Evolutionary conservation across 345 rosid species (phyloP), one percentile per base, ranked within the genome.

Genomic region (Bruguiera gymnorhiza): DNA sequence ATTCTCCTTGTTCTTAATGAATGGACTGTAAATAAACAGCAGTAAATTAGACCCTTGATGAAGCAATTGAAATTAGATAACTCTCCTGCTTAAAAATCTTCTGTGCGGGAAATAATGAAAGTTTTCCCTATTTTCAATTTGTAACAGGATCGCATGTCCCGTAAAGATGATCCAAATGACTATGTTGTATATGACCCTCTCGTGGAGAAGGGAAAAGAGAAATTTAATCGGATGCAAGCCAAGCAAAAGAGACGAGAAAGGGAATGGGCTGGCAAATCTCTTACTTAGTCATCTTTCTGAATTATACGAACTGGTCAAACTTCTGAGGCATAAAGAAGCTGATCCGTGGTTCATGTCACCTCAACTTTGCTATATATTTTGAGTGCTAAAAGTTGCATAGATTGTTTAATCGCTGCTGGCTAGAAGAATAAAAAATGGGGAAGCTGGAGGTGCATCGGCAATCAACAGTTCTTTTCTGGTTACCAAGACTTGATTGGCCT

Each of bases 221-320:
- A 95, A 74, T 95, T 95, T 79, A 95, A 95, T 78, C 79, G 75
- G 75, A 92, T 92, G 90, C 90, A 80, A 81, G 97, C 99, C 67
- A 90, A 90, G 80, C 94, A 89, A 74, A 95, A 92, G 78, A 83
- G 88, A 65, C 72, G 73, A 65, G 92, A 85, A 43, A 82, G 95
- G 26, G 99, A 95, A 84, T 92, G 98, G 98, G 96, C 98, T 53
- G 94, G 99, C 43, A 86, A 80, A 68, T 90, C 98, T 76, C 98
- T 95, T 72, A 87, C 88, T 39, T 95, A 65, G 63, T 43, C 58
- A 39, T 29, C 6, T 56, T 29, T 29, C 16, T 24, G 11, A 62
- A 60, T 24, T 52, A 52, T 46, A 27, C 31, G 16, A 70, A 39
- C 19, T 65, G 48, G 32, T 65, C 16, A 43, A 52, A 43, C n/a